Evolutionary conservation across 768 basidiomycete genomes (phyloP), one percentile per base, ranked within the genome.

Genomic region (Termitomyces sp.): DNA sequence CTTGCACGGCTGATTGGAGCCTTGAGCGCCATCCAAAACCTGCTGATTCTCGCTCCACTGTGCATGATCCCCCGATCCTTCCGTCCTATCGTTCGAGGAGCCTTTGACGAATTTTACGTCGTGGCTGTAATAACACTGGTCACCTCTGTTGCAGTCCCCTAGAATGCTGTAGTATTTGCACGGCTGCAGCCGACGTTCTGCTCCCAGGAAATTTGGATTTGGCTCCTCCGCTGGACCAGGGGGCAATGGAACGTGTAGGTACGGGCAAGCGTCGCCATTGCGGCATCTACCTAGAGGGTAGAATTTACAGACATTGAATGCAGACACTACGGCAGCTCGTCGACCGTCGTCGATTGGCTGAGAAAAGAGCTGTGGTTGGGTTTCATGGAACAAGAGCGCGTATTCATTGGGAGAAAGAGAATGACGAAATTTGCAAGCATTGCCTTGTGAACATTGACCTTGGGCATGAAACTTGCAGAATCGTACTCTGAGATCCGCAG

Each of bases 391-490:
- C 16, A 79, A 67, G 16, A 71, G 57, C 16, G 68, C 68, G 54
- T 74, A 78, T 56, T 79, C 77, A 33, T 70, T 67, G 32, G 70
- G 58, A 1, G 76, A 71, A 26, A 79, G 64, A n/a, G 74, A 75
- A 63, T 78, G 77, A 14, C 78, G 70, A 61, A 74, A 77, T 26
- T 55, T 54, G 58, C 78, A 79, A 13, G 64, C 58, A n/a, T 67
- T 65, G 6, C 71, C 71, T 20, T 65, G 65, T 7, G 57, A 57
- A 59, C 79, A 78, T 53, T 60, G 56, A 16, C 70, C 73, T 65
- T 72, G 73, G 3, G 76, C 72, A 55, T 72, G 69, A 32, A 69
- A 69, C 64, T 74, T 77, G 69, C 79, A 79, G 50, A 80, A 76
- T 3, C 75, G 64, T 24, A 67, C 56, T 12, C 62, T 62, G 3